Conservation (phyloP, 2,329 filamentous ascomycete species). For the Emydomyces testavorans region DNA sequence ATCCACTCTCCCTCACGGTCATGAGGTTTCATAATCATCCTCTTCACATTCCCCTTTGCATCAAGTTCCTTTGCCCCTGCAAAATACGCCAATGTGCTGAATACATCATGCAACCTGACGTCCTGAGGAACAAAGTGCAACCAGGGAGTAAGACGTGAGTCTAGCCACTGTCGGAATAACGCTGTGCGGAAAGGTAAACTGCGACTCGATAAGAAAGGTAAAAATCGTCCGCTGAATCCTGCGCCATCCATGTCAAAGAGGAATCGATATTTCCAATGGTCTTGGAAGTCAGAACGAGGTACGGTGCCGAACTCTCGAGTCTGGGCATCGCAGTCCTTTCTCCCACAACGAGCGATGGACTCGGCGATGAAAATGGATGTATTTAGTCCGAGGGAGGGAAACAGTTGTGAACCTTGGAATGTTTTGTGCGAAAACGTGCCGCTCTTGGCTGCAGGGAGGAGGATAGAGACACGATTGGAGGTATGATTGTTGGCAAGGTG, state of each 20-base stretch:
- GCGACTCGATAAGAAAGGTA: slow-evolving; percentile 53
- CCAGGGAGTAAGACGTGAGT: slow-evolving; percentile 62
- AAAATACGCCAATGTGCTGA: slow-evolving; percentile 65
- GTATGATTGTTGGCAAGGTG: slow-evolving; percentile 51
- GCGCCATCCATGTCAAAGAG: slow-evolving; percentile 61
- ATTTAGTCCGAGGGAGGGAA: slow-evolving; percentile 43
- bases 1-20: slow-evolving; percentile 51
- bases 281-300: slow-evolving; percentile 40
- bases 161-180: slow-evolving; percentile 70
- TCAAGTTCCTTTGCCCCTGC: slow-evolving; percentile 41
- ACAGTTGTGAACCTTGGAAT: slow-evolving; percentile 31
- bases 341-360: slow-evolving; percentile 45
- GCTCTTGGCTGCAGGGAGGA: slow-evolving; percentile 39
- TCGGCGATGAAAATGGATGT: slow-evolving; percentile 49
- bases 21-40: slow-evolving; percentile 43
- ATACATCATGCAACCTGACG: slow-evolving; percentile 58
- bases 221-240: slow-evolving; percentile 53
- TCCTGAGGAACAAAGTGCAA: slow-evolving; percentile 72
- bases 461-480: slow-evolving; percentile 39
- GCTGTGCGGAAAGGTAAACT: slow-evolving; percentile 58
- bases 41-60: slow-evolving; percentile 39
- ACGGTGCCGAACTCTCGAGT: slow-evolving; percentile 42
- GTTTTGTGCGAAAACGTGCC: slow-evolving; percentile 45
- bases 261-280: slow-evolving; percentile 55
- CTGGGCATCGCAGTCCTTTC: slow-evolving; percentile 44